Conservation (phyloP, 805 yeast species). For the Debaryomyces tyrocola region DNA sequence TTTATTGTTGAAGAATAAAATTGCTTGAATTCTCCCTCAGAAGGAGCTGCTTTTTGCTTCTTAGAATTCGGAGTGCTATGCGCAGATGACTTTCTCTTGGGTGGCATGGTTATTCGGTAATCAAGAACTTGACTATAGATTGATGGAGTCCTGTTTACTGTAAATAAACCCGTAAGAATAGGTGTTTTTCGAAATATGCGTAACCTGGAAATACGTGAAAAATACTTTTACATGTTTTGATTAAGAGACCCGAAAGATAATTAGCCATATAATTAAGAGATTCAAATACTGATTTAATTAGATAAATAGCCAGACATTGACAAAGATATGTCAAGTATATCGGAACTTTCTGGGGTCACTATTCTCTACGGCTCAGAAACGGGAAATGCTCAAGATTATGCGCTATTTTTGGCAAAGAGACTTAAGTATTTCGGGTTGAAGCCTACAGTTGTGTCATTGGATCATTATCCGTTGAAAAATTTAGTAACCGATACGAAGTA, state of each 20-base stretch:
- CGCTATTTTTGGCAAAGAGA: constrained; percentile 57
- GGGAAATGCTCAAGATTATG: constrained; percentile 87
- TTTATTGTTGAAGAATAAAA: constrained; percentile 33
- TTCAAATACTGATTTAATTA: too few species aligned
- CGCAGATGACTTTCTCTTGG: constrained; percentile 19
- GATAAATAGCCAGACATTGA: too few species aligned
- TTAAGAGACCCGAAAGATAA: not conserved
- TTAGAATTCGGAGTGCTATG: constrained; percentile 7
- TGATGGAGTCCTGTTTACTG: not conserved
- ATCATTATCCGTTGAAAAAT: constrained; percentile 57
- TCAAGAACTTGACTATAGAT: not conserved
- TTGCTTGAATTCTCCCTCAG: constrained; percentile 22
- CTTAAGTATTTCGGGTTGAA: constrained; percentile 54
- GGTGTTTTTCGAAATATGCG: not conserved
- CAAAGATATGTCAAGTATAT: too few species aligned
- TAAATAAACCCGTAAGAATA: not conserved
- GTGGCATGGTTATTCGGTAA: constrained; percentile 15
- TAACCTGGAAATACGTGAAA: constrained; percentile 2
- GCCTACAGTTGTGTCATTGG: constrained; percentile 53
- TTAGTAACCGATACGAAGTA: constrained; percentile 48
- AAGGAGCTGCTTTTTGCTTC: constrained; percentile 17
- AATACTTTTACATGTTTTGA: not conserved
- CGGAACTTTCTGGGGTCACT: constrained; percentile 33
- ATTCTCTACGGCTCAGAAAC: constrained; percentile 90
- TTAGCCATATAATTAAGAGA: too few species aligned